Evolutionary conservation across 129 eudicot species (phyloP).

Genomic region (Tagetes patula): DNA sequence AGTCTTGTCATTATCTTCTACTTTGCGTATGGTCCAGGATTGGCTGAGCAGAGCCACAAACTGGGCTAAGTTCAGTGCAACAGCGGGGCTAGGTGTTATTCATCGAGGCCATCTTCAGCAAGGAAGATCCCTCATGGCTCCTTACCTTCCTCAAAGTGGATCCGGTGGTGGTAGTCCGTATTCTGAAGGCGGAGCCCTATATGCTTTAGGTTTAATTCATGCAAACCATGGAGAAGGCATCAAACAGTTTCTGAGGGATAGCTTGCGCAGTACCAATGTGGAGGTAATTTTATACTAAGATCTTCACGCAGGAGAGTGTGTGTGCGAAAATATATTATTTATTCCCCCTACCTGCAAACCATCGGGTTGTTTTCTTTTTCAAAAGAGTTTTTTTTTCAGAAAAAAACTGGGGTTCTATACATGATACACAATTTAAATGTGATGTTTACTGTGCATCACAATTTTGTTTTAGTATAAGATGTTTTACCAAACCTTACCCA

Average conservation of each 20-base stretch:
- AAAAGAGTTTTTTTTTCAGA: too few species aligned
- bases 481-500: background rate
- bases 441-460: background rate
- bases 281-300: slow-evolving; percentile 50
- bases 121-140: slow-evolving; percentile 98
- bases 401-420: too few species aligned
- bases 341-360: background rate
- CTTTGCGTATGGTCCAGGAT: slow-evolving; percentile 52
- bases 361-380: background rate
- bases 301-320: background rate
- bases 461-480: background rate
- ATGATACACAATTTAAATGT: background rate
- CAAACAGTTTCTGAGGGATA: slow-evolving; percentile 84
- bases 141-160: slow-evolving; percentile 93
- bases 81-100: slow-evolving; percentile 94
- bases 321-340: background rate
- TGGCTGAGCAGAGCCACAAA: slow-evolving; percentile 98
- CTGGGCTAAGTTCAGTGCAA: slow-evolving; percentile 98
- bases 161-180: slow-evolving; percentile 94
- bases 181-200: slow-evolving; percentile 98
- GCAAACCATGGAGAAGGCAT: slow-evolving; percentile 99
- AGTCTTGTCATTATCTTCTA: background rate
- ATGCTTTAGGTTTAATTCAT: slow-evolving; percentile 92
- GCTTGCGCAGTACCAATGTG: slow-evolving; percentile 83
- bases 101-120: slow-evolving; percentile 93